Percentiles rank a stretch among this genome's conserved stretches.
phyloP scores from a whole-genome alignment of 202 grass and related monocot genomes.

The Tripidium arundinaceum region DNA sequence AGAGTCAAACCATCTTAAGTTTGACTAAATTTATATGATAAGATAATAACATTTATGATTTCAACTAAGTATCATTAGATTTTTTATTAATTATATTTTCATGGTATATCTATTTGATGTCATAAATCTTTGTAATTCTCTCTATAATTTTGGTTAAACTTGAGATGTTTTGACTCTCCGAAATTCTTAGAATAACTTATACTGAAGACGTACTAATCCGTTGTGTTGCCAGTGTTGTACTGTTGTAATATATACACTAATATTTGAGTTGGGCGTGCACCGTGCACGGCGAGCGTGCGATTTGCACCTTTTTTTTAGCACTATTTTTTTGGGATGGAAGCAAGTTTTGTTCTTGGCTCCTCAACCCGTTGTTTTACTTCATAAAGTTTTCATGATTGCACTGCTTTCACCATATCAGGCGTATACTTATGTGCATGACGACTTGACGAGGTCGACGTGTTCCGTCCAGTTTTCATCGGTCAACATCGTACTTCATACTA shows the following conservation, averaged over 20 bases:
- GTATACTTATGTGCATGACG: background rate
- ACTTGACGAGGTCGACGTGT: background rate
- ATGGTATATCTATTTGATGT: too few species aligned
- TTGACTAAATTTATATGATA: too few species aligned
- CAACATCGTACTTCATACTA: background rate
- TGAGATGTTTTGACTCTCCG: too few species aligned
- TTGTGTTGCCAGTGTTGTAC: background rate
- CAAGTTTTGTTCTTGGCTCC: background rate
- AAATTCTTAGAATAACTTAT: too few species aligned
- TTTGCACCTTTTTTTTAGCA: background rate
- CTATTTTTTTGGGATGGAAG: background rate
- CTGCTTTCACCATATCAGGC: background rate
- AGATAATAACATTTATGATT: too few species aligned
- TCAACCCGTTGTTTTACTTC: background rate
- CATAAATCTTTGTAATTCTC: too few species aligned
- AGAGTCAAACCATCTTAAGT: too few species aligned
- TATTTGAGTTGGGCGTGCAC: background rate
- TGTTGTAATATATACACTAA: background rate
- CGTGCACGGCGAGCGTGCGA: background rate
- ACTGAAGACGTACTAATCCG: background rate
- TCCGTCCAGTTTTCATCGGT: background rate
- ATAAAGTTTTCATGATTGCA: background rate
- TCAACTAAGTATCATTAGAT: too few species aligned
- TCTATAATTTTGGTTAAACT: too few species aligned
- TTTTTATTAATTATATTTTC: too few species aligned